Base-by-base conservation (phyloP, 352 stramenopile genomes). In the Phytophthora constricta region DNA sequence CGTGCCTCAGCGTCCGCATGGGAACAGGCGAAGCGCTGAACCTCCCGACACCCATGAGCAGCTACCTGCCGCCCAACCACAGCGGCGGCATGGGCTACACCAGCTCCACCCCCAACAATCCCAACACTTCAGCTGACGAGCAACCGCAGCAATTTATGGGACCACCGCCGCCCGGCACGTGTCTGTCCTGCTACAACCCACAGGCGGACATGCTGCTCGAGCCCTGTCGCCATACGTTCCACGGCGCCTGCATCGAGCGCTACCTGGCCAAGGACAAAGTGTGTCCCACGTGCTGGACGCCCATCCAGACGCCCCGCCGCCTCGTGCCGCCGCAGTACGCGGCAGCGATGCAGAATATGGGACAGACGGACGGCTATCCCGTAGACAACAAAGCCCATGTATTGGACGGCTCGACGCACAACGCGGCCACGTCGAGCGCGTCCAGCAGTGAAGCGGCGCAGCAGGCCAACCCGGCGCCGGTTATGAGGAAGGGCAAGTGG, bases 401-500 rank as follows among this genome's bases (percentile, higher is more conserved):
- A 22, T 26, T 74, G 43, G 69, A 74, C 14, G 43, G 37, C 34
- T 31, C 58, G 4, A 25, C 23, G n/a, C 41, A 58, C 25, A 60
- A 68, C 14, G 33, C 43, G 13, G 62, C 61, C 17, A 10, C 46
- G 16, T 68, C 27, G 22, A 46, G 28, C 17, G 37, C 54, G 26
- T 26, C 54, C 20, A 39, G 26, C 9, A 46, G 27, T 39, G 60
- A 25, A 27, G 23, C 14, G 3, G 51, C 57, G 17, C 42, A 45
- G 26, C 41, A 19, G 5, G 26, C 61, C 3, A 62, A 58, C 28
- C 60, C 64, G 4, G 34, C 64, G 5, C 41, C 52, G 22, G 64
- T 68, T 11, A 93, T 98, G 68, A 82, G 97, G 28, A 91, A 98
- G 54, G 97, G 97, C 49, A 99, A 99, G 79, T 99, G 97, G 97